Evolutionary conservation across 306 rosid species (phyloP), one percentile per base, ranked within the genome.

Genomic region (Betula pendula): DNA sequence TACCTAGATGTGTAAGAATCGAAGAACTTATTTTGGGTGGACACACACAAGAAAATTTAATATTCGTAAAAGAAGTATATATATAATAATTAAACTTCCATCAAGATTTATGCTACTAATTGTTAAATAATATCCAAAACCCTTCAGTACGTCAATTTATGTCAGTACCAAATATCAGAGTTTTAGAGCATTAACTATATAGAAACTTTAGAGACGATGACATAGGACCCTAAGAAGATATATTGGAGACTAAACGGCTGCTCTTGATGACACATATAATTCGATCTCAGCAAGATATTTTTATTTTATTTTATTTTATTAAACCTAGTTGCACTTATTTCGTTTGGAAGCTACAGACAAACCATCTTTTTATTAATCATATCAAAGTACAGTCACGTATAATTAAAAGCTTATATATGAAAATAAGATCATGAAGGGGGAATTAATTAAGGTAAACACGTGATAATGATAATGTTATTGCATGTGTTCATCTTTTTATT

Each of bases 401-500:
- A n/a, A n/a, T n/a, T 49, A 49, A 17, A 49, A 14, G 53, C 53
- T 49, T 17, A 11, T 45, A 45, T 45, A 11, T 52, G 59, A 43
- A 43, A 68, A 68, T 5, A n/a, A 11, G 31, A 38, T 0, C 5
- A 42, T 3, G 5, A 3, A 35, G 5, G 3, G 25, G 10, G 51
- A 43, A 62, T 25, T 13, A 68, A 42, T 40, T 40, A 68, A 10
- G 42, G n/a, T n/a, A n/a, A 8, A 38, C 24, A 72, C 89, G 77
- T 78, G 89, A 33, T 81, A 86, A 82, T 38, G 76, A 80, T 27
- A 43, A 67, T 72, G 81, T 52, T 84, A 63, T 77, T 87, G 84
- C 87, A 84, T 85, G 88, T 83, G 82, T 82, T 49, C 77, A 71
- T 73, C 75, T 67, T 59, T 73, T 59, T 73, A 56, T 66, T 81